A percentile compares a stretch with the other conserved stretches of the same genome.
Evolutionary conservation across 805 yeast genomes (phyloP).

Genomic region (Soucietia sequanensis): DNA sequence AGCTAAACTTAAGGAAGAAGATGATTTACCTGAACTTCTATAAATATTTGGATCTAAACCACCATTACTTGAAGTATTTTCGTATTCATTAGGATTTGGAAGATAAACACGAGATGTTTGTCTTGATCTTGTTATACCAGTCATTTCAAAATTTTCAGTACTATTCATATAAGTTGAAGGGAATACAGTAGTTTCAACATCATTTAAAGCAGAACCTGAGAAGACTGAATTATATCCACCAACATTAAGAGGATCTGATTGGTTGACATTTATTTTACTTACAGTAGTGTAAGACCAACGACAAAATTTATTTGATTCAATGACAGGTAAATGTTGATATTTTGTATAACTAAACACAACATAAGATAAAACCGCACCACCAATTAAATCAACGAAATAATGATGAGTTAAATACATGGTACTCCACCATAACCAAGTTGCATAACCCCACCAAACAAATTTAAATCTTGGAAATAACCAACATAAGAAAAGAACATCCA

Average conservation of each 20-base stretch:
- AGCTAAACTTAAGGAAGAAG: slow-evolving; percentile 7
- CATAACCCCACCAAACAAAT: slow-evolving; percentile 70
- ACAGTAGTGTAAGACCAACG: slow-evolving; percentile 63
- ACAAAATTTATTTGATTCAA: slow-evolving; percentile 52
- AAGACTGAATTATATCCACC: slow-evolving; percentile 11
- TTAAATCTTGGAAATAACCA: slow-evolving; percentile 75
- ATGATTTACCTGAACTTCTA: slow-evolving; percentile 11
- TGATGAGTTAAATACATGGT: slow-evolving; percentile 98
- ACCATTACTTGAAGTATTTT: slow-evolving; percentile 10
- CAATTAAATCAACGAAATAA: slow-evolving; percentile 88
- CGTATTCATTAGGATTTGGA: not conserved
- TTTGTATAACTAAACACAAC: slow-evolving; percentile 68
- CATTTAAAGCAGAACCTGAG: slow-evolving; percentile 4
- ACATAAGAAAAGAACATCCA: slow-evolving; percentile 85
- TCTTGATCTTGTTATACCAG: slow-evolving; percentile 24
- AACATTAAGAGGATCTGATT: slow-evolving; percentile 30
- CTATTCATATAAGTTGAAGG: slow-evolving; percentile 2
- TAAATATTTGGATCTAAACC: slow-evolving; percentile 2
- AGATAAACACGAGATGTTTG: slow-evolving; percentile 22
- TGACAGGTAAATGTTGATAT: slow-evolving; percentile 64
- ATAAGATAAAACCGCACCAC: slow-evolving; percentile 85
- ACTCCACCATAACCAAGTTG: slow-evolving; percentile 97
- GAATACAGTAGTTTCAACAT: slow-evolving; percentile 3
- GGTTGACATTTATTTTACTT: slow-evolving; percentile 20
- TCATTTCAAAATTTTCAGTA: slow-evolving; percentile 20